Percentiles rank a stretch among this genome's conserved stretches.
These are phyloP conservation scores for Naganishia sp. DNA, from an alignment of 1,284 basidiomycete species.

Conservation along the genomic window DNA sequence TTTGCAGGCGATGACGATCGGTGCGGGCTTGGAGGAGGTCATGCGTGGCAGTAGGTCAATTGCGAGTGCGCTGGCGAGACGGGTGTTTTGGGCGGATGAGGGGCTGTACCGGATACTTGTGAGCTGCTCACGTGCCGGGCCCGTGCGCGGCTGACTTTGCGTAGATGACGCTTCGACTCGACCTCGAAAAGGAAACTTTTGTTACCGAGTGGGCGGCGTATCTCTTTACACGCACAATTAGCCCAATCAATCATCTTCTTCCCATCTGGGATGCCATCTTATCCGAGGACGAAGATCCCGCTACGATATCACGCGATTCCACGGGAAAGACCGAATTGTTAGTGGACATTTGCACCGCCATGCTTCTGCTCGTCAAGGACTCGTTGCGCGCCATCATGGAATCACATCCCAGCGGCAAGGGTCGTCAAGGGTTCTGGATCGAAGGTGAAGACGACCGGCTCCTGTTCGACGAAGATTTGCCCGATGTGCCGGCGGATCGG, in stretches of 20 bases:
- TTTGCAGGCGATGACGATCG: conserved; percentile 40
- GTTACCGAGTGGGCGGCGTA: conserved; percentile 46
- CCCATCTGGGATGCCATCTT: conserved; percentile 50
- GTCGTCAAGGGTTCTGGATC: conserved; percentile 5
- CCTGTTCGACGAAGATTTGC: conserved; percentile 9
- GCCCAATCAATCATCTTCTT: conserved; percentile 37
- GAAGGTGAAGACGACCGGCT: conserved; percentile 14
- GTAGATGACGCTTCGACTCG: conserved; percentile 40
- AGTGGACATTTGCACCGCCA: conserved; percentile 46
- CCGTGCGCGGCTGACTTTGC: neutral
- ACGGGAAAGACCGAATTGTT: conserved; percentile 43
- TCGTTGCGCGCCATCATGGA: conserved; percentile 3
- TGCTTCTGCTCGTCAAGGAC: conserved; percentile 45
- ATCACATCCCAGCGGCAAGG: neutral
- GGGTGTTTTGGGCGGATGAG: conserved; percentile 28
- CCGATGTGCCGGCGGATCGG: conserved; percentile 32
- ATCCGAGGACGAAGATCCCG: conserved; percentile 41
- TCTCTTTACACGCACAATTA: conserved; percentile 38
- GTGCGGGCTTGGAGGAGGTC: conserved; percentile 28
- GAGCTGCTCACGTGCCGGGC: neutral
- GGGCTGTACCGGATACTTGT: conserved; percentile 21
- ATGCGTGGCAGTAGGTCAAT: neutral
- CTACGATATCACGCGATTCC: conserved; percentile 33
- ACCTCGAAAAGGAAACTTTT: conserved; percentile 44
- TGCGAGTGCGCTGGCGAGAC: conserved; percentile 9